phyloP scores from a whole-genome alignment of 805 yeast species.

The Lipomyces mesembrius region DNA sequence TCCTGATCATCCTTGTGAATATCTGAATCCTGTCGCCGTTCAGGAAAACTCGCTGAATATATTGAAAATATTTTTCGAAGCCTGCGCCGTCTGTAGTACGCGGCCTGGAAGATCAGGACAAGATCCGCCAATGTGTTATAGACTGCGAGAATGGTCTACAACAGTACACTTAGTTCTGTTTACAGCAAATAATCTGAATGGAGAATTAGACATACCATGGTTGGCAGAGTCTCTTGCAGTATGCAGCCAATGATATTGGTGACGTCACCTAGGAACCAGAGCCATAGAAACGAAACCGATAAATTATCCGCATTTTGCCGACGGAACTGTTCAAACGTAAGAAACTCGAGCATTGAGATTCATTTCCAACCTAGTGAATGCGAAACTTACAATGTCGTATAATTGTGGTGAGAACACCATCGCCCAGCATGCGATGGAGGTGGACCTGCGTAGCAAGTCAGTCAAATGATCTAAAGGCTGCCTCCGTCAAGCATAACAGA shows the following conservation, averaged over 20 bases:
- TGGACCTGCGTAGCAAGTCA: slow-evolving; percentile 69
- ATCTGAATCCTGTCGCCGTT: not conserved
- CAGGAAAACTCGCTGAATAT: slow-evolving; percentile 78
- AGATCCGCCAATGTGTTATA: slow-evolving; percentile 93
- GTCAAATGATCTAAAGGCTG: not conserved
- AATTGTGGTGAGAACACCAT: slow-evolving; percentile 97
- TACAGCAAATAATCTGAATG: not conserved
- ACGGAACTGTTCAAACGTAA: slow-evolving; percentile 51
- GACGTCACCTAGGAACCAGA: slow-evolving; percentile 94
- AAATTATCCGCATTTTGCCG: slow-evolving; percentile 89
- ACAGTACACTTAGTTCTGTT: not conserved
- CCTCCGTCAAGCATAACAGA: not conserved
- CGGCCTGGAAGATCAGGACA: slow-evolving; percentile 80
- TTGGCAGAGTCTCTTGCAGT: slow-evolving; percentile 86
- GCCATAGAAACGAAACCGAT: slow-evolving; percentile 78
- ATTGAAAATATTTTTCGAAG: slow-evolving; percentile 58
- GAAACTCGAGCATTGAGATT: not conserved
- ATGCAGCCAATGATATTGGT: slow-evolving; percentile 92
- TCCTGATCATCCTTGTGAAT: not conserved
- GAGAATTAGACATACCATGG: slow-evolving; percentile 58
- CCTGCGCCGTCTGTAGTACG: slow-evolving; percentile 73
- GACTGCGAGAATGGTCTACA: slow-evolving; percentile 72
- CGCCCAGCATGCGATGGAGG: slow-evolving; percentile 96
- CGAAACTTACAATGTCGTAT: slow-evolving; percentile 68
- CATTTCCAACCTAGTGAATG: not conserved